phyloP scores from a whole-genome alignment of 768 basidiomycete species.

The Termitomyces sp. region DNA sequence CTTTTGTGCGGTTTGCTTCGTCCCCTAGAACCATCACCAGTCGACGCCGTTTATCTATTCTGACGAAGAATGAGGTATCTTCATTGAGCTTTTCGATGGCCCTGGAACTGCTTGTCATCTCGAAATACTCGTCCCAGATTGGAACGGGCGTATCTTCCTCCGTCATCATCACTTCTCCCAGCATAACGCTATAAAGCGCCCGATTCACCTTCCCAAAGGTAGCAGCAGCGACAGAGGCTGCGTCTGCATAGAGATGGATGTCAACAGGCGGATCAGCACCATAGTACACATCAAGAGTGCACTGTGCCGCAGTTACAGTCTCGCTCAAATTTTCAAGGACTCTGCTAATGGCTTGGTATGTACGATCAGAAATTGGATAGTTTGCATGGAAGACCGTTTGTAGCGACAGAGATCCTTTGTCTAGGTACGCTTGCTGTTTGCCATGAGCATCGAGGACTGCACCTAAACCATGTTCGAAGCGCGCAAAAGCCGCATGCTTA shows the following conservation, averaged over 20 bases:
- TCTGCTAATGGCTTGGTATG: slow-evolving; percentile 32
- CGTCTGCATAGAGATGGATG: slow-evolving; percentile 37
- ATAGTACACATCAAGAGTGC: slow-evolving; percentile 31
- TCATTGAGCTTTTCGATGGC: slow-evolving; percentile 35
- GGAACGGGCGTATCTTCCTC: slow-evolving; percentile 23
- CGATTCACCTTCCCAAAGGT: slow-evolving; percentile 34
- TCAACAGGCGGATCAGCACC: slow-evolving; percentile 26
- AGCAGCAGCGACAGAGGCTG: slow-evolving; percentile 23
- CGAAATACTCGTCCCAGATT: slow-evolving; percentile 50
- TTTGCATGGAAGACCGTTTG: slow-evolving; percentile 38
- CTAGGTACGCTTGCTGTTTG: slow-evolving; percentile 33
- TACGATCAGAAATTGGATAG: slow-evolving; percentile 31
- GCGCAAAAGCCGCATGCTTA: slow-evolving; percentile 41
- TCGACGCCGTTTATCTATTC: slow-evolving; percentile 35
- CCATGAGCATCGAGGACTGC: slow-evolving; percentile 28
- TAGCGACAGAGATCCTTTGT: slow-evolving; percentile 31
- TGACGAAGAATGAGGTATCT: slow-evolving; percentile 32
- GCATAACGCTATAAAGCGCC: slow-evolving; percentile 34
- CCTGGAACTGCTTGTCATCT: slow-evolving; percentile 34
- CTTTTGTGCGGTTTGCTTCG: slow-evolving; percentile 25
- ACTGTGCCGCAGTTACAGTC: slow-evolving; percentile 20
- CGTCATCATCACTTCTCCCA: slow-evolving; percentile 32
- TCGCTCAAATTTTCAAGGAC: slow-evolving; percentile 32
- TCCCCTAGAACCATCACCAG: slow-evolving; percentile 40
- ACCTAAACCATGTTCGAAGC: slow-evolving; percentile 29